phyloP scores from a whole-genome alignment of 768 basidiomycete genomes.

The Lyophyllum semitale region DNA sequence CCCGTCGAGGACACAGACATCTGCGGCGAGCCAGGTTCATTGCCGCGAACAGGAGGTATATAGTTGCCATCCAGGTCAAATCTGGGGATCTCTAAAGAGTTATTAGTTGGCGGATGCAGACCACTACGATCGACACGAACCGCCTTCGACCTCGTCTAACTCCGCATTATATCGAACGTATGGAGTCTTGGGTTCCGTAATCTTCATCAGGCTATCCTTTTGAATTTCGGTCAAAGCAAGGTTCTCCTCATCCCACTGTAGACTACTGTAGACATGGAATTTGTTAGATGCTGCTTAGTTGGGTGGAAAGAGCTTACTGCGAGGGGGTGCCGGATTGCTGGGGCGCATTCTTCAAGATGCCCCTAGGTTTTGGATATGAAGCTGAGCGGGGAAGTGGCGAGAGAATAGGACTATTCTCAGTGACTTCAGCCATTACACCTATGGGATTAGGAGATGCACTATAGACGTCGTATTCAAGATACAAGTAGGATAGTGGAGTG shows the following conservation, averaged over 20 bases:
- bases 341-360: conserved; percentile 84
- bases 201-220: conserved; percentile 98
- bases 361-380: conserved; percentile 78
- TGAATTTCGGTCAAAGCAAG: conserved; percentile 89
- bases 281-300: conserved; percentile 9
- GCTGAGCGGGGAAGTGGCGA: conserved; percentile 61
- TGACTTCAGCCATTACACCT: conserved; percentile 22
- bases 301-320: conserved; percentile 41
- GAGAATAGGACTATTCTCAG: conserved; percentile 43
- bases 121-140: conserved; percentile 41
- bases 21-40: conserved; percentile 37
- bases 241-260: conserved; percentile 97
- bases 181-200: conserved; percentile 96
- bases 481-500: conserved; percentile 4
- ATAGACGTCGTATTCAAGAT: neutral
- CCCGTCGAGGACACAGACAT: conserved; percentile 56
- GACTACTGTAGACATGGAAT: conserved; percentile 43
- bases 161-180: conserved; percentile 90
- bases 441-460: neutral
- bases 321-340: conserved; percentile 39
- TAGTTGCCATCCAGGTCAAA: conserved; percentile 60
- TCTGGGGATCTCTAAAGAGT: conserved; percentile 73
- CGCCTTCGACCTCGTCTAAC: conserved; percentile 83
- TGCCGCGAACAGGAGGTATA: conserved; percentile 27
- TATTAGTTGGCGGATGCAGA: neutral